phyloP scores from a whole-genome alignment of 2,329 filamentous ascomycete genomes.

The Arthrobotrys sphaeroides region DNA sequence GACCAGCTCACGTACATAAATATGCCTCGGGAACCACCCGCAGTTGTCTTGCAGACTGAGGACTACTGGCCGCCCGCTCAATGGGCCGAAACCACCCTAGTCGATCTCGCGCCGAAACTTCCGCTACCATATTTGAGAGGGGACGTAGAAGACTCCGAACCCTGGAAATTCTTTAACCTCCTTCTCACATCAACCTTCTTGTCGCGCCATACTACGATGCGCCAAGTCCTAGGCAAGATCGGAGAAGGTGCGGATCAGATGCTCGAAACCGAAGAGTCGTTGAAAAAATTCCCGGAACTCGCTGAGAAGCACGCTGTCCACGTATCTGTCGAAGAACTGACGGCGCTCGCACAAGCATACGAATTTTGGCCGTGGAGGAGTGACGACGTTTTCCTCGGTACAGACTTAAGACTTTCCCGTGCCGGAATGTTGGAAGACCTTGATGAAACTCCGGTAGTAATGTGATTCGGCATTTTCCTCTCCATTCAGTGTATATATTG shows the following conservation, averaged over 20 bases:
- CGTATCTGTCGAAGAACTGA: constrained; percentile 22
- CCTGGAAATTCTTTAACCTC: constrained; percentile 48
- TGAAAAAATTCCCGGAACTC: constrained; percentile 16
- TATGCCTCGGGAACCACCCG: constrained; percentile 57
- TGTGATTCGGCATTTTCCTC: background rate
- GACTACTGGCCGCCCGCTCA: constrained; percentile 11
- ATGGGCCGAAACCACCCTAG: constrained; percentile 29
- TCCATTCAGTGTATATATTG: constrained; percentile 7
- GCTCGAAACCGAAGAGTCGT: constrained; percentile 32
- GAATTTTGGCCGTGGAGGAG: constrained; percentile 51
- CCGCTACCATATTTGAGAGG: constrained; percentile 26
- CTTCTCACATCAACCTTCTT: constrained; percentile 34
- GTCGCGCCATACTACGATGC: constrained; percentile 20
- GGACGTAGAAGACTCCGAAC: constrained; percentile 28
- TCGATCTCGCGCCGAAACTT: constrained; percentile 34
- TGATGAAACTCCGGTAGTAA: constrained; percentile 15
- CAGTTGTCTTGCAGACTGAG: constrained; percentile 55
- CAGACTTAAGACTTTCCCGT: constrained; percentile 23
- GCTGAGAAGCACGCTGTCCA: constrained; percentile 36
- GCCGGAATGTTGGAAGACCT: constrained; percentile 37
- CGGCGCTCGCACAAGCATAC: constrained; percentile 22
- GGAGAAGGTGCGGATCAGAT: constrained; percentile 36
- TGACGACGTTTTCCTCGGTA: constrained; percentile 35
- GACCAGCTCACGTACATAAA: constrained; percentile 65
- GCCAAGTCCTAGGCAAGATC: constrained; percentile 30